Percentiles rank a stretch among this genome's conserved stretches.
These are phyloP conservation scores for Waitea zeae DNA, from an alignment of 1,284 basidiomycete genomes.

Conservation along the genomic window DNA sequence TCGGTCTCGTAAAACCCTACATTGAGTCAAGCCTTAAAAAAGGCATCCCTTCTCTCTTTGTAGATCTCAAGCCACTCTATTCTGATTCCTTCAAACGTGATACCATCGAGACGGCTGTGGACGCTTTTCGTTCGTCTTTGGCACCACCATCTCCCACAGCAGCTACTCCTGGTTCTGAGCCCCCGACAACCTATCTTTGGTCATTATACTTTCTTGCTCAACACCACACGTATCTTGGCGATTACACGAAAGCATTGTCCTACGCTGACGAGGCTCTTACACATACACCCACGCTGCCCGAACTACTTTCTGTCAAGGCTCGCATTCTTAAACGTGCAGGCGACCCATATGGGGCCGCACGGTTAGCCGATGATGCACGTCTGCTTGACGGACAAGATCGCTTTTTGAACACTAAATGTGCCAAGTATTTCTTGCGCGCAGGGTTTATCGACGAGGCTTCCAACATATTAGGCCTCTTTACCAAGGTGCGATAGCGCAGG, in stretches of 20 bases:
- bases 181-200: conserved; percentile 89
- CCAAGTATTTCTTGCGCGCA: conserved; percentile 80
- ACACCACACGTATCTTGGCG: conserved; percentile 60
- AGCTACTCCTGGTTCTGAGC: conserved; percentile 19
- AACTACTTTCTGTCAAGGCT: conserved; percentile 75
- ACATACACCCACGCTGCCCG: conserved; percentile 91
- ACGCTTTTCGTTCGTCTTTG: conserved; percentile 27
- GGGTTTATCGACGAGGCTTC: conserved; percentile 65
- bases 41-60: conserved; percentile 89
- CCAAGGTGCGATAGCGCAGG: conserved; percentile 42
- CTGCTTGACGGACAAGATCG: conserved; percentile 88
- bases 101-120: conserved; percentile 57
- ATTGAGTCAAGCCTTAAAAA: conserved; percentile 59
- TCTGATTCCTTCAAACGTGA: conserved; percentile 42
- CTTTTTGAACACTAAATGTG: conserved; percentile 89
- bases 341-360: conserved; percentile 61
- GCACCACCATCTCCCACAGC: conserved; percentile 12
- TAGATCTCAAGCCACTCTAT: conserved; percentile 85
- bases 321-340: conserved; percentile 81
- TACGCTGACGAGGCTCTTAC: conserved; percentile 50
- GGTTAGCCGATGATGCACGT: conserved; percentile 70
- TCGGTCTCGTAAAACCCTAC: conserved; percentile 50
- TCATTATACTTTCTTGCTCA: conserved; percentile 90
- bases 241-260: conserved; percentile 41
- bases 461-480: conserved; percentile 67